Evolutionary conservation across 2,329 filamentous ascomycete species (phyloP).

Genomic region (Aspergillus sp.): DNA sequence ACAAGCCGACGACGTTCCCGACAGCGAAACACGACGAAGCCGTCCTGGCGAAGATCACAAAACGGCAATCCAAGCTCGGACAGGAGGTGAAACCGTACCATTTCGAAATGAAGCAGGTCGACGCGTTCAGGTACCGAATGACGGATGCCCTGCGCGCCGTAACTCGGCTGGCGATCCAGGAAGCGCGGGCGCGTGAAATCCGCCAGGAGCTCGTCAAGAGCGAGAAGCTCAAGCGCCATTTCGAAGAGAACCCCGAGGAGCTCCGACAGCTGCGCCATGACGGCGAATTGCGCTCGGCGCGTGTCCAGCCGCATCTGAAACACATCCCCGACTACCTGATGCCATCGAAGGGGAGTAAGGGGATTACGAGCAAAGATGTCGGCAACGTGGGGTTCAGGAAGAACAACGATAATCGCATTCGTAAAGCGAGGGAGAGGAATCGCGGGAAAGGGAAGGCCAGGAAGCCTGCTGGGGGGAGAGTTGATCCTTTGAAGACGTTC

Average conservation of each 20-base stretch:
- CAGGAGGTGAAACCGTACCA: conserved; percentile 81
- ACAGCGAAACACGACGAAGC: conserved; percentile 76
- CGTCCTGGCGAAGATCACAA: conserved; percentile 67
- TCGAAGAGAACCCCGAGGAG: conserved; percentile 92
- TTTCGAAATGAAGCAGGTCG: conserved; percentile 89
- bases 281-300: conserved; percentile 70
- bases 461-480: conserved; percentile 51
- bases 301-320: conserved; percentile 80
- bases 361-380: conserved; percentile 54
- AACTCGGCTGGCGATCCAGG: conserved; percentile 78
- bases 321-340: conserved; percentile 91
- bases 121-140: conserved; percentile 91
- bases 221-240: conserved; percentile 89
- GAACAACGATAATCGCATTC: conserved; percentile 40
- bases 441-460: conserved; percentile 37
- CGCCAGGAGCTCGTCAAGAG: conserved; percentile 84
- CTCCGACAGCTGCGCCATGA: conserved; percentile 83
- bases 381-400: conserved; percentile 64
- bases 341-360: conserved; percentile 65
- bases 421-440: conserved; percentile 40
- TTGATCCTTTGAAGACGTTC: conserved; percentile 83
- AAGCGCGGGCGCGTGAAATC: conserved; percentile 80
- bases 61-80: conserved; percentile 66
- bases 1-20: conserved; percentile 71
- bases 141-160: conserved; percentile 84